Conservation (phyloP, 2,329 filamentous ascomycete species). For the Scopulariopsis brevicaulis region DNA sequence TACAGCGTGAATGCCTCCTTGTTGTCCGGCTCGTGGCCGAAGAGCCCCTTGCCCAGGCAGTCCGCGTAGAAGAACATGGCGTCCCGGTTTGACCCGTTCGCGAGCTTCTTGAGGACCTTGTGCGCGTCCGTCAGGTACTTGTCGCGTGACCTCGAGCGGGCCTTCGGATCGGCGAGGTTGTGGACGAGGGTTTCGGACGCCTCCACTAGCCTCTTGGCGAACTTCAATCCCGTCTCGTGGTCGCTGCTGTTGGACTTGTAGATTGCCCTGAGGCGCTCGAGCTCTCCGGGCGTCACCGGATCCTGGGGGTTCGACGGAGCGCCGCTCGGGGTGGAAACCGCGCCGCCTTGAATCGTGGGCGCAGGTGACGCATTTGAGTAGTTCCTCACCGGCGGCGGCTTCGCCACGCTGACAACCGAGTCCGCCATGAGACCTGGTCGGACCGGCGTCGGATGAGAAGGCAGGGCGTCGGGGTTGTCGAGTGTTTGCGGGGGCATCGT, state of each 20-base stretch:
- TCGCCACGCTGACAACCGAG: constrained; percentile 41
- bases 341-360: not conserved
- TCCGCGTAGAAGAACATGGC: constrained; percentile 94
- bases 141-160: constrained; percentile 65
- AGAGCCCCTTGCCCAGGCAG: constrained; percentile 68
- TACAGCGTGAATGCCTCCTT: constrained; percentile 93
- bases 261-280: constrained; percentile 60
- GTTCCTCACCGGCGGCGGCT: constrained; percentile 47
- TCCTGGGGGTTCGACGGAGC: constrained; percentile 14
- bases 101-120: constrained; percentile 85
- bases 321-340: not conserved
- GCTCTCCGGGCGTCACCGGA: constrained; percentile 63
- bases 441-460: constrained; percentile 51
- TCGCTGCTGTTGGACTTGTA: constrained; percentile 65
- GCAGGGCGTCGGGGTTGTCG: constrained; percentile 31
- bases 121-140: constrained; percentile 76
- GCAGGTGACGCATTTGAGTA: constrained; percentile 22
- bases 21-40: constrained; percentile 70
- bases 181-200: constrained; percentile 66
- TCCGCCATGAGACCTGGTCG: constrained; percentile 51
- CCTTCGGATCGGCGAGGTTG: constrained; percentile 54
- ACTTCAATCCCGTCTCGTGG: constrained; percentile 54
- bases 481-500: constrained; percentile 17
- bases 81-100: constrained; percentile 59
- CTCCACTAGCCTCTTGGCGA: constrained; percentile 79